phyloP scores from a whole-genome alignment of 352 stramenopile species.

The Elongisporangium anandrum region DNA sequence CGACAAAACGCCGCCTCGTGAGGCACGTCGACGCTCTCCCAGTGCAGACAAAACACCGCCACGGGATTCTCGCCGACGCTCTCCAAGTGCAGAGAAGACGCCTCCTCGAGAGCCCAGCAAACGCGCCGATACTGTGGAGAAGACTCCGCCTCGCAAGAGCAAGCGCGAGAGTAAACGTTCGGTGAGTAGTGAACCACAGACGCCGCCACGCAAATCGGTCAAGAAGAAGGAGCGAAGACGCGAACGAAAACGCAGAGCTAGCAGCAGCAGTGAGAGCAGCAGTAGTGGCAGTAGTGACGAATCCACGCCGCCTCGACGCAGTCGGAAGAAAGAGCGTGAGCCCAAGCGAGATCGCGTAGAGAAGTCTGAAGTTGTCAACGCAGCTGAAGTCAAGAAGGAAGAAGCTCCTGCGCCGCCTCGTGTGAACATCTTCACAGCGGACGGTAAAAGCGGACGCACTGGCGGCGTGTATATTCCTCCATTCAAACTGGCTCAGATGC shows the following conservation, averaged over 20 bases:
- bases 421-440: slow-evolving; percentile 30
- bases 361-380: not conserved
- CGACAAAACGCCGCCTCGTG: not conserved
- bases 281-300: slow-evolving; percentile 3
- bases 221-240: slow-evolving; percentile 6
- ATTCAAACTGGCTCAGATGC: slow-evolving; percentile 88
- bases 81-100: slow-evolving; percentile 4
- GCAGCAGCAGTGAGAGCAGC: slow-evolving; percentile 5
- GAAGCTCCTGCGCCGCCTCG: slow-evolving; percentile 8
- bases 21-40: not conserved
- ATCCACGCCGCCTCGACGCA: slow-evolving; percentile 6
- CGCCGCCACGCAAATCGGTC: slow-evolving; percentile 12
- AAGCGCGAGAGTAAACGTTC: slow-evolving; percentile 4
- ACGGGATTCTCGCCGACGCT: not conserved
- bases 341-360: slow-evolving; percentile 2
- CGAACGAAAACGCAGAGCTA: not conserved
- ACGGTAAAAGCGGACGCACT: slow-evolving; percentile 57
- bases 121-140: slow-evolving; percentile 1
- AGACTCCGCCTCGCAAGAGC: slow-evolving; percentile 19
- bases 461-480: slow-evolving; percentile 91
- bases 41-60: not conserved
- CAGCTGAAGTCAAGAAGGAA: slow-evolving; percentile 3
- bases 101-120: slow-evolving; percentile 3
- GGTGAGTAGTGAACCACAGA: slow-evolving; percentile 4
- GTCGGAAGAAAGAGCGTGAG: slow-evolving; percentile 6